These are phyloP conservation scores for Gentiana dahurica DNA, from an alignment of 257 asterid species.

Conservation along the genomic window DNA sequence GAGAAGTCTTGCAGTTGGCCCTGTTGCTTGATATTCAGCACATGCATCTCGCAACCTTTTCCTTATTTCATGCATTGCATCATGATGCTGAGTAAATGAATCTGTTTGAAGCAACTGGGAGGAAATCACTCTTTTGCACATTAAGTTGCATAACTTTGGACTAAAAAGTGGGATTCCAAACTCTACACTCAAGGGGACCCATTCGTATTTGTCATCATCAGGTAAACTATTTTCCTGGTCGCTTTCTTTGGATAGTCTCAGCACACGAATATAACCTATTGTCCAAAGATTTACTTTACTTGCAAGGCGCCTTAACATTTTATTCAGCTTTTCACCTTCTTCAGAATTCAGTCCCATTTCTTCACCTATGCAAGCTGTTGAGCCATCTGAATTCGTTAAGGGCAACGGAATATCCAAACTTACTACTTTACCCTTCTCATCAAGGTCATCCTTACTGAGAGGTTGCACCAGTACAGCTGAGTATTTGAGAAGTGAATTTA, in stretches of 20 bases:
- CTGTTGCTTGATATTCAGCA: constrained; percentile 86
- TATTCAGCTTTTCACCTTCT: constrained; percentile 51
- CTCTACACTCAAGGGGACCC: constrained; percentile 90
- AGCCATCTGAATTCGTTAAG: constrained; percentile 82
- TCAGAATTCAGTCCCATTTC: constrained; percentile 62
- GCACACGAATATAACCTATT: constrained; percentile 70
- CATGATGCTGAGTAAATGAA: constrained; percentile 60
- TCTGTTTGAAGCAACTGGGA: constrained; percentile 89
- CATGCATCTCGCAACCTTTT: constrained; percentile 69
- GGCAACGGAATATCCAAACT: constrained; percentile 94
- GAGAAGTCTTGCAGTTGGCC: constrained; percentile 81
- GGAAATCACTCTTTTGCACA: constrained; percentile 74
- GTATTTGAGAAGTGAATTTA: constrained; percentile 85
- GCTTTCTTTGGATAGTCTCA: constrained; percentile 72
- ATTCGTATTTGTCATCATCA: constrained; percentile 62
- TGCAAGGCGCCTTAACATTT: constrained; percentile 51
- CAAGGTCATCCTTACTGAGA: constrained; percentile 77
- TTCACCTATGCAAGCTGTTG: constrained; percentile 65
- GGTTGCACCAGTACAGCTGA: constrained; percentile 97
- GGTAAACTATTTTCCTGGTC: constrained; percentile 35
- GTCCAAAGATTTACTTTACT: constrained; percentile 67
- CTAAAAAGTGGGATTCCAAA: constrained; percentile 94
- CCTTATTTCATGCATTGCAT: constrained; percentile 85
- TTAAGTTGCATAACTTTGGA: constrained; percentile 75
- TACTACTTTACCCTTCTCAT: constrained; percentile 48